A percentile compares a stretch with the other conserved stretches of the same genome.
Evolutionary conservation across 345 rosid species (phyloP).

Genomic region (Citrus trifoliata): DNA sequence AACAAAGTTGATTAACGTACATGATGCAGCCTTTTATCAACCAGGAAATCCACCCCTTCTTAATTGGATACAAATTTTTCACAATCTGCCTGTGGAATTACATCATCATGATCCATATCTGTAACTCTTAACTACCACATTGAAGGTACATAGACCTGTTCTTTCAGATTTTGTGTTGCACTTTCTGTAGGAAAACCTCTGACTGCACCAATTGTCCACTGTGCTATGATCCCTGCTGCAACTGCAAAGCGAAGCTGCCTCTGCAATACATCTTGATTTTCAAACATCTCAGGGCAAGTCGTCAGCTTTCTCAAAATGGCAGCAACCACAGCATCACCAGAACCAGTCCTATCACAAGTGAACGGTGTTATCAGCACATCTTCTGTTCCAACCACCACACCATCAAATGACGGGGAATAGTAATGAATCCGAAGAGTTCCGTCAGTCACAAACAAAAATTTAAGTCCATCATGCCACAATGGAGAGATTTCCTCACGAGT

Average conservation of each 20-base stretch:
- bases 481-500: conserved; percentile 74
- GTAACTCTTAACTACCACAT: conserved; percentile 62
- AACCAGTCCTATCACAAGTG: conserved; percentile 93
- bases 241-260: conserved; percentile 87
- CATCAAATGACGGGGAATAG: conserved; percentile 68
- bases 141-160: conserved; percentile 90
- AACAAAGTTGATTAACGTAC: background rate
- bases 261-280: conserved; percentile 65
- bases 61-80: background rate
- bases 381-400: conserved; percentile 78
- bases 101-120: background rate
- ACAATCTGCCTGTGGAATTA: background rate
- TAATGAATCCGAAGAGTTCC: conserved; percentile 87
- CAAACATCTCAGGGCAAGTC: conserved; percentile 71
- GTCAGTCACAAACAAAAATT: conserved; percentile 79
- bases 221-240: conserved; percentile 87
- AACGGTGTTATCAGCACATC: conserved; percentile 85
- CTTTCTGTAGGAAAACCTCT: conserved; percentile 94
- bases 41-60: background rate
- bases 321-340: conserved; percentile 96
- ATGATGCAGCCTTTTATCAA: background rate
- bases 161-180: conserved; percentile 86
- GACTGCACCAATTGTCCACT: conserved; percentile 90
- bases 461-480: conserved; percentile 78
- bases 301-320: conserved; percentile 81